Conservation (phyloP, 2,329 filamentous ascomycete species). For the Aspergillus ruber region DNA sequence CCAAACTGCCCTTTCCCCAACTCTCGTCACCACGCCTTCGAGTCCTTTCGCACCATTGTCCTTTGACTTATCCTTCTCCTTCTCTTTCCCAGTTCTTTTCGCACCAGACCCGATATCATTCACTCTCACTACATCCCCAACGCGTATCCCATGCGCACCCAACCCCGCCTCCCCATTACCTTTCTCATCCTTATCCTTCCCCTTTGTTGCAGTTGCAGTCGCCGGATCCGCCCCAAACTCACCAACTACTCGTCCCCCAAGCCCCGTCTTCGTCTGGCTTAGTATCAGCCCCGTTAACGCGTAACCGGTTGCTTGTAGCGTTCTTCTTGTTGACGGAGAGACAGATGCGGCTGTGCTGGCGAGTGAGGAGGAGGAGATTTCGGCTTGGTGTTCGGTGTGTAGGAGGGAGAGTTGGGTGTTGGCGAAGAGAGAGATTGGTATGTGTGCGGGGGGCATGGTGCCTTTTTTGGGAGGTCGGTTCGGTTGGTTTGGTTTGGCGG, state of each 20-base stretch:
- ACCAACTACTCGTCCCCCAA: slow-evolving; percentile 84
- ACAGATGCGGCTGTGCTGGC: slow-evolving; percentile 34
- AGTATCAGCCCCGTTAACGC: slow-evolving; percentile 53
- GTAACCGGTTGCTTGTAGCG: slow-evolving; percentile 36
- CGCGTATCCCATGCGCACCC: slow-evolving; percentile 42
- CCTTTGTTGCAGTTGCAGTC: slow-evolving; percentile 42
- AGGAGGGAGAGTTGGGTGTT: slow-evolving; percentile 38
- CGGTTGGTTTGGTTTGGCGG: not conserved
- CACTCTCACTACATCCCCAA: slow-evolving; percentile 44
- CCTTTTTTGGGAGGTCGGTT: not conserved
- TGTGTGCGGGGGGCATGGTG: not conserved
- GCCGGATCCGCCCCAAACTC: slow-evolving; percentile 71
- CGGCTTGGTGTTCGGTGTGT: slow-evolving; percentile 38
- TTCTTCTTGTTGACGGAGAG: slow-evolving; percentile 38
- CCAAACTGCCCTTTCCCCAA: slow-evolving; percentile 37
- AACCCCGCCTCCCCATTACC: slow-evolving; percentile 35
- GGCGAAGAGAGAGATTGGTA: slow-evolving; percentile 37
- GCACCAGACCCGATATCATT: slow-evolving; percentile 26
- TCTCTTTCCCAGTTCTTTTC: slow-evolving; percentile 22
- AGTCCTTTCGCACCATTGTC: slow-evolving; percentile 29
- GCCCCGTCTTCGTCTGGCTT: slow-evolving; percentile 71
- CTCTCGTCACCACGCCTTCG: slow-evolving; percentile 43
- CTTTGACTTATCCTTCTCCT: slow-evolving; percentile 28
- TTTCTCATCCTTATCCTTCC: slow-evolving; percentile 26
- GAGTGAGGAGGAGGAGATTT: slow-evolving; percentile 38